Base-by-base conservation (phyloP, 78 protist species). In the Tieghemostelium lacteum region DNA sequence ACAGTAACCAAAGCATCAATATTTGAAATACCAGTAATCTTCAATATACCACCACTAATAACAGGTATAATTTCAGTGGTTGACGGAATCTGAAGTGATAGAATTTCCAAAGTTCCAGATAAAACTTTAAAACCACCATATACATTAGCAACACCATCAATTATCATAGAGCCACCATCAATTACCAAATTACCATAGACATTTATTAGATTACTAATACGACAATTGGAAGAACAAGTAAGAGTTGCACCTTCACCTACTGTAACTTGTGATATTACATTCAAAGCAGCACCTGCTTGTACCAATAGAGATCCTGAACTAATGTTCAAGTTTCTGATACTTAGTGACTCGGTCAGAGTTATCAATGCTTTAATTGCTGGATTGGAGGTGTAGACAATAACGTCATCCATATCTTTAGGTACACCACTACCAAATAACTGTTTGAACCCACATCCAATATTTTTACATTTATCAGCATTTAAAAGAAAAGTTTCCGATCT, bases 351-450 rank as follows among this genome's bases (percentile, higher is more conserved):
- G 24, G 74, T 12, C 19, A 78, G 4, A 49, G 49, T 26, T 2
- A 78, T 26, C 3, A 55, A 24, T 52, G 62, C 31, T 1, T 55
- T 66, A 20, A 36, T 24, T 0, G 55, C 20, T 10, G 77, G 36
- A 40, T 42, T 78, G 20, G 65, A 45, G 0, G 88, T 34, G 24
- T 66, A 65, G 8, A 78, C 54, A 36, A 78, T 36, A 22, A 78
- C 75, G 54, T 78, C 88, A 55, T 78, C 88, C 3, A 24, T 31
- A n/a, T 31, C 58, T 37, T 37, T 20, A 58, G 67, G 67, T 20
- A 34, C 14, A 20, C 17, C 26, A 16, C 42, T 14, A 28, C 3
- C 5, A 45, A 71, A 71, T 71, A 71, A 50, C 6, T 16, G 29
- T 16, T 33, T 42, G 34, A 71, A 71, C 8, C 37, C 29, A 71